These are phyloP conservation scores for Pelargonium fulgidum DNA, from an alignment of 441 rosid species.

Conservation along the genomic window DNA sequence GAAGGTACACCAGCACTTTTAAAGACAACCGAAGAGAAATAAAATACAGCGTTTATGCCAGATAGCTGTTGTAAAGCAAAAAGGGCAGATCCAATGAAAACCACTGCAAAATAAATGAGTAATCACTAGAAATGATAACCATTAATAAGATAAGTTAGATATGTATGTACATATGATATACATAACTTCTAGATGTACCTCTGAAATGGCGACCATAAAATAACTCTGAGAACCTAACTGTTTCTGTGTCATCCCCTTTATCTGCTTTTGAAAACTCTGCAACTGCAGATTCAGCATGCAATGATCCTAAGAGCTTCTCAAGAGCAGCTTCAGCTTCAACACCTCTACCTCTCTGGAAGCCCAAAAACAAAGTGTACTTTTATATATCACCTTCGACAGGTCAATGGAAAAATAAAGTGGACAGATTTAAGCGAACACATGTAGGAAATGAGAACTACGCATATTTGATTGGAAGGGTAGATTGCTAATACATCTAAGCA, in stretches of 20 bases:
- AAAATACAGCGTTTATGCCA: constrained; percentile 72
- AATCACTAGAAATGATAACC: constrained; percentile 26
- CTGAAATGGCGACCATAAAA: constrained; percentile 46
- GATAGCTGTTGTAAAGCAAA: constrained; percentile 81
- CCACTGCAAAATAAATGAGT: constrained; percentile 50
- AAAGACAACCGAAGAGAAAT: constrained; percentile 71
- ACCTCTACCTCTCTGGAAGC: constrained; percentile 53
- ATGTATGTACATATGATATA: constrained; percentile 4
- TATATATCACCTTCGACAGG: constrained; percentile 13
- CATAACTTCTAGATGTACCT: constrained; percentile 29
- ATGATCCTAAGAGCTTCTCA: constrained; percentile 59
- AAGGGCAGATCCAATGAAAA: constrained; percentile 66
- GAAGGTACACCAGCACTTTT: constrained; percentile 68
- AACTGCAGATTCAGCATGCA: constrained; percentile 49
- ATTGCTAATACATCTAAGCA: neutral
- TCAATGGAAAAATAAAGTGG: neutral
- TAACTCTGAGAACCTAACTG: constrained; percentile 51
- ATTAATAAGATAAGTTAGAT: constrained; percentile 5
- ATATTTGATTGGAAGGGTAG: neutral
- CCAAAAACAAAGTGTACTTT: constrained; percentile 11
- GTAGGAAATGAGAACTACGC: neutral
- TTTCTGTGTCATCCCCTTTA: constrained; percentile 45
- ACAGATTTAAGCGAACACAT: neutral
- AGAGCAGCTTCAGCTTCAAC: constrained; percentile 60
- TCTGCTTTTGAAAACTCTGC: constrained; percentile 55